Evolutionary conservation across 169 alveolate genomes (phyloP).

Genomic region (Plasmodium vivax): DNA sequence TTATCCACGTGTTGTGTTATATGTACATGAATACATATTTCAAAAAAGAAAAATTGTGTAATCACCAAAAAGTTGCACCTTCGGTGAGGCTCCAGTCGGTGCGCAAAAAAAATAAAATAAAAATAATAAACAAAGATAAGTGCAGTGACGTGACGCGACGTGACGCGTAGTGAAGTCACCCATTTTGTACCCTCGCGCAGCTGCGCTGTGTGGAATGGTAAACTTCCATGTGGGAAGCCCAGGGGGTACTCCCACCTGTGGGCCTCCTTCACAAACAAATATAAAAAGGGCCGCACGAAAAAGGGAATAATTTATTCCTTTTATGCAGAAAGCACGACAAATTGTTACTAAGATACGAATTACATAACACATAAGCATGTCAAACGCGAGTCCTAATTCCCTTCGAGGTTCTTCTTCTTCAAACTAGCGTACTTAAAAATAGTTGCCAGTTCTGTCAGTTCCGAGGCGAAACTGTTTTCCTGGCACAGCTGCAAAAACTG

Average conservation of each 20-base stretch:
- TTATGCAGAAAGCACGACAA: neutral
- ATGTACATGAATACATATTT: neutral
- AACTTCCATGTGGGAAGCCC: neutral
- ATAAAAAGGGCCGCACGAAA: neutral
- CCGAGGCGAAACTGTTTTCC: conserved; percentile 61
- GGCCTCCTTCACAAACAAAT: neutral
- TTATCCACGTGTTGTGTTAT: neutral
- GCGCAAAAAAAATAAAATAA: neutral
- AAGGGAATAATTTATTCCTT: neutral
- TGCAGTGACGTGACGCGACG: no score
- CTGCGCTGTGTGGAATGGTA: neutral
- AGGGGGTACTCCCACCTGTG: neutral
- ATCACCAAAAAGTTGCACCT: no score
- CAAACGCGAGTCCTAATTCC: neutral
- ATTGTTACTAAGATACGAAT: neutral
- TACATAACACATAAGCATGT: neutral
- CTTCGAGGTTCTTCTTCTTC: conserved; percentile 29
- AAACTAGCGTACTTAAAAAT: conserved; percentile 63
- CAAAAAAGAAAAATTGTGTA: neutral
- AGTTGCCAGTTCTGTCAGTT: conserved; percentile 52
- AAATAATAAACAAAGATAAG: no score
- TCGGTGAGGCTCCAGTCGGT: no score
- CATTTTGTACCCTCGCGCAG: neutral
- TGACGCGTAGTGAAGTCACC: neutral
- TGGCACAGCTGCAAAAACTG: conserved; percentile 68